A percentile compares a stretch with the other conserved stretches of the same genome.
Conservation (phyloP, 371 early-diverging fungal species). For the Funneliformis caledonium region DNA sequence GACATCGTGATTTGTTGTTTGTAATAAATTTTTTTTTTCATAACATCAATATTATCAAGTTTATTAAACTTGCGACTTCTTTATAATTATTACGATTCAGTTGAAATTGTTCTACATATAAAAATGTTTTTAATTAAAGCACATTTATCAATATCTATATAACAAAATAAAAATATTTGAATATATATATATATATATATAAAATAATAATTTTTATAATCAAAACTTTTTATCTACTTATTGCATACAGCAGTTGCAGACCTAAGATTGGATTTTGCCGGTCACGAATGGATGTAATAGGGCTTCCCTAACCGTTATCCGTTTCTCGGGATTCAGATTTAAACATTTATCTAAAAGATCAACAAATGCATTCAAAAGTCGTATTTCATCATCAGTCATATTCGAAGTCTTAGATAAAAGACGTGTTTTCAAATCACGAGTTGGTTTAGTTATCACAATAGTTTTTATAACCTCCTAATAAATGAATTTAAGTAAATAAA, state of each 20-base stretch:
- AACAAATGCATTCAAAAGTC: slow-evolving; percentile 62
- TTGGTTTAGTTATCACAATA: slow-evolving; percentile 68
- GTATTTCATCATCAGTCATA: slow-evolving; percentile 61
- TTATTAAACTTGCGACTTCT: background rate
- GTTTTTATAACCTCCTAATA: slow-evolving; percentile 66
- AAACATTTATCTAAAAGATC: slow-evolving; percentile 89
- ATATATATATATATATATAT: background rate
- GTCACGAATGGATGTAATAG: slow-evolving; percentile 89
- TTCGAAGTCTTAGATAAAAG: slow-evolving; percentile 59
- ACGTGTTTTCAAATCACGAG: slow-evolving; percentile 71
- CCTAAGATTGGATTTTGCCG: slow-evolving; percentile 45
- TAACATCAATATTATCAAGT: background rate
- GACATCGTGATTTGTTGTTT: background rate
- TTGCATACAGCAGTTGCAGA: background rate
- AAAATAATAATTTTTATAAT: background rate
- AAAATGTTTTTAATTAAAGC: background rate
- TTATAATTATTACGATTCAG: background rate
- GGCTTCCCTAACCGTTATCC: slow-evolving; percentile 92
- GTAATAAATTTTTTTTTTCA: too few species aligned
- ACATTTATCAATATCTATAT: background rate
- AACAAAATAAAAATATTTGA: background rate
- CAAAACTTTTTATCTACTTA: background rate
- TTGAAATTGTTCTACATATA: background rate
- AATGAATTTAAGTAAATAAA: slow-evolving; percentile 13
- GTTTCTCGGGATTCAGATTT: slow-evolving; percentile 85